phyloP scores from a whole-genome alignment of 345 rosid species.

The Erysimum cheiranthoides region DNA sequence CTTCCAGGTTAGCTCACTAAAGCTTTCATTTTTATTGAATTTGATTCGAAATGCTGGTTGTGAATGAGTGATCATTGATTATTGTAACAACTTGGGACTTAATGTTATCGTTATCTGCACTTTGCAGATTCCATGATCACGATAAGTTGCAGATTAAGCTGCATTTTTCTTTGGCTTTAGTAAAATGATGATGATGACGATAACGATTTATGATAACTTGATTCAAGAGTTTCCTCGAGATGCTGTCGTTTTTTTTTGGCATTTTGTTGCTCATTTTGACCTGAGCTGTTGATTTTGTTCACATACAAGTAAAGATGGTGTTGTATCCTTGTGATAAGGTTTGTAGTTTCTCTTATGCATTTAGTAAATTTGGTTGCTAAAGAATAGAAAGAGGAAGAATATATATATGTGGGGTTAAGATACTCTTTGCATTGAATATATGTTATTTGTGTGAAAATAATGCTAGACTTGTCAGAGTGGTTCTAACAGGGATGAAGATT shows the following conservation, averaged over 20 bases:
- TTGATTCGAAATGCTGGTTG: not conserved
- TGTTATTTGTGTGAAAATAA: not conserved
- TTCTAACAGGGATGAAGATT: constrained; percentile 84
- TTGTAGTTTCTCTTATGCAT: not conserved
- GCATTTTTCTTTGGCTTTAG: not conserved
- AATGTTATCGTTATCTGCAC: not conserved
- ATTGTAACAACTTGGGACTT: not conserved
- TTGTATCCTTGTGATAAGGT: not conserved
- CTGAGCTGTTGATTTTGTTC: not conserved
- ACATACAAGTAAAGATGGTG: not conserved
- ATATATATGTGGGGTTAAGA: not conserved
- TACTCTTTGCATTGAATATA: not conserved
- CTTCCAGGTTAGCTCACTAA: constrained; percentile 70
- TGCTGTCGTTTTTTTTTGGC: constrained; percentile 4
- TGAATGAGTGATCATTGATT: not conserved
- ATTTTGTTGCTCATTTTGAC: constrained; percentile 8
- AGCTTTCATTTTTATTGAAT: not conserved
- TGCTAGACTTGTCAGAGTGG: constrained; percentile 17
- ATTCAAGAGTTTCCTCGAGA: not conserved
- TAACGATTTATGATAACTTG: not conserved
- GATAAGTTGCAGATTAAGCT: not conserved
- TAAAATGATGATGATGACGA: constrained; percentile 6
- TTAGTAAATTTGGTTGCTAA: not conserved
- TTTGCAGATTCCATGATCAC: not conserved
- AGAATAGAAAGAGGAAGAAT: not conserved